Conservation (phyloP, 139 green algal genomes). For the Chlamydomonas incerta region DNA sequence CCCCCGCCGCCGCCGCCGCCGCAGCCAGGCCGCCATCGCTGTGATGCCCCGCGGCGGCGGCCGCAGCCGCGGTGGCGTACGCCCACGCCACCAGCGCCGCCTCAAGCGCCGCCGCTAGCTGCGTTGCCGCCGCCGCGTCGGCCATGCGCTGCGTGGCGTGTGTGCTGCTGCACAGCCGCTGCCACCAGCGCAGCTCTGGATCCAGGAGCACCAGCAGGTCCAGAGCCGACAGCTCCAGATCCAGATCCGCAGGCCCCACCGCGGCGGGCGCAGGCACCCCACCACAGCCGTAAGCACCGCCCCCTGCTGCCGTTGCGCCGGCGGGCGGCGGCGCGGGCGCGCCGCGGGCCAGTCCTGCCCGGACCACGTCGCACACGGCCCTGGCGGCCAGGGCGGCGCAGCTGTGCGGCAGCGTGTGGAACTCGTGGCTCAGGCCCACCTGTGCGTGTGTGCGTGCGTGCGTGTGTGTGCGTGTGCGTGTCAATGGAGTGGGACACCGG, state of each 20-base stretch:
- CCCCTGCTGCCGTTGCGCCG: no score
- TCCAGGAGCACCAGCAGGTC: conserved; percentile 19
- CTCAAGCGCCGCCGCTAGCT: conserved; percentile 19
- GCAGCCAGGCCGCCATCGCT: not conserved
- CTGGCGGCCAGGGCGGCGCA: not conserved
- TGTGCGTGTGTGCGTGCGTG: no score
- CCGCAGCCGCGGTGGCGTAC: not conserved
- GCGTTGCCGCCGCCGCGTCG: not conserved
- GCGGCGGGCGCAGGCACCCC: not conserved
- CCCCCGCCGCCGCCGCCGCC: not conserved
- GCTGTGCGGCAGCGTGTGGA: conserved; percentile 17
- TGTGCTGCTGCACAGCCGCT: conserved; percentile 19
- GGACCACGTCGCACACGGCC: not conserved
- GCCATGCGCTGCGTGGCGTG: conserved; percentile 27
- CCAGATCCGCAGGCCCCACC: not conserved
- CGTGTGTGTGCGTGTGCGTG: no score
- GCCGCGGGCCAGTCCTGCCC: not conserved
- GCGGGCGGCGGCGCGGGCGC: not conserved
- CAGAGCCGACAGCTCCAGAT: not conserved
- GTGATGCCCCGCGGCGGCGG: not conserved
- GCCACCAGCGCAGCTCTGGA: conserved; percentile 40
- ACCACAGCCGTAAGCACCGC: no score
- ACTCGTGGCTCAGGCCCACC: not conserved
- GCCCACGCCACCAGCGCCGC: not conserved
- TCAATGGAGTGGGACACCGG: no score